Evolutionary conservation across 371 early-diverging fungal genomes (phyloP).

Genomic region (Gilbertella persicaria): DNA sequence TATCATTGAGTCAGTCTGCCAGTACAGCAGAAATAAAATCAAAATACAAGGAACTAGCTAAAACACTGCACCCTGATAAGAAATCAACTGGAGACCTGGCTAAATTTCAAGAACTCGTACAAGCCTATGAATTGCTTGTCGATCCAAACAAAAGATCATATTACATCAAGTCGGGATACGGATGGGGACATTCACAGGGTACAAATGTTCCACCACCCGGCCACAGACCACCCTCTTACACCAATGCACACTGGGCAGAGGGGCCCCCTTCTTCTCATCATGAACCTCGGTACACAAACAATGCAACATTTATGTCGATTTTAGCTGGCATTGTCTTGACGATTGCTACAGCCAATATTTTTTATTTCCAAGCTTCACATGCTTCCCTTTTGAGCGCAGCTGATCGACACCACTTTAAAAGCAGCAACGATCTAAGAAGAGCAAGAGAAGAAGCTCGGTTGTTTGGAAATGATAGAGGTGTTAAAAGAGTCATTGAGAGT

Average conservation of each 20-base stretch:
- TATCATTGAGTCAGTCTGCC: conserved; percentile 21
- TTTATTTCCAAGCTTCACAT: conserved; percentile 30
- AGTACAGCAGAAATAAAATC: conserved; percentile 35
- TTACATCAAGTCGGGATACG: conserved; percentile 32
- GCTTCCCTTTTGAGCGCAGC: conserved; percentile 27
- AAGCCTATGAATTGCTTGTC: conserved; percentile 41
- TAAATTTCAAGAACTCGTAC: conserved; percentile 34
- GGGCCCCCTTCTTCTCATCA: conserved; percentile 22
- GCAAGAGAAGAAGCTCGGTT: conserved; percentile 47
- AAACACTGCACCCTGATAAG: conserved; percentile 44
- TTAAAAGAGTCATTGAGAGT: conserved; percentile 38
- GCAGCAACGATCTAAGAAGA: conserved; percentile 33
- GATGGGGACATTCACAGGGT: conserved; percentile 26
- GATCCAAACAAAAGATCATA: conserved; percentile 22
- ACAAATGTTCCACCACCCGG: conserved; percentile 4
- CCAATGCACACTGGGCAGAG: conserved; percentile 21
- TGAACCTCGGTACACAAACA: conserved; percentile 32
- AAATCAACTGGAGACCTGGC: conserved; percentile 30
- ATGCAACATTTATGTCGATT: conserved; percentile 35
- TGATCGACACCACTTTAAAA: conserved; percentile 38
- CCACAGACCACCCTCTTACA: conserved; percentile 14
- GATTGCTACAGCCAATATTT: conserved; percentile 24
- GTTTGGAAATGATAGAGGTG: conserved; percentile 44
- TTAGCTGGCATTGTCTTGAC: conserved; percentile 33
- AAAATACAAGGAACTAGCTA: conserved; percentile 43